A percentile compares a stretch with the other conserved stretches of the same genome.
phyloP scores from a whole-genome alignment of 352 stramenopile genomes.

The Pythium diclinum region DNA sequence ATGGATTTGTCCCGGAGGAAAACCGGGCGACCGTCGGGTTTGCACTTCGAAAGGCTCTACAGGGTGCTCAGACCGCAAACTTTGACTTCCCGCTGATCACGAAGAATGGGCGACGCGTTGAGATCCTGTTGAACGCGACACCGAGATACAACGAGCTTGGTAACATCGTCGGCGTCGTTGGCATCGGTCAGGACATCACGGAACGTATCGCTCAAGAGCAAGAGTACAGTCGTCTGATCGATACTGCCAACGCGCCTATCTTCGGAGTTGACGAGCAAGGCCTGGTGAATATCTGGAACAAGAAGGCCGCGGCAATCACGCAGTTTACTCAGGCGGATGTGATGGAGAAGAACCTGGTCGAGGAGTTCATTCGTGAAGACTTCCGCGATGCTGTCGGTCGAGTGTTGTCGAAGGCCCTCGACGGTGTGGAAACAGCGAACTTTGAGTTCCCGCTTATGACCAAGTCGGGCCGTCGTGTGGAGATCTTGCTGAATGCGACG shows the following conservation, averaged over 20 bases:
- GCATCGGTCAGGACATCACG: constrained; percentile 83
- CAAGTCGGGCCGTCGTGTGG: constrained; percentile 26
- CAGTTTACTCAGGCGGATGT: neutral
- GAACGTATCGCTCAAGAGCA: constrained; percentile 87
- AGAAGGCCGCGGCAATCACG: constrained; percentile 84
- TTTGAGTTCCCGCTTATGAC: constrained; percentile 80
- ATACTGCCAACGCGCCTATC: constrained; percentile 87
- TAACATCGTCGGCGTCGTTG: constrained; percentile 73
- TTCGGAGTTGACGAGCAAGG: constrained; percentile 82
- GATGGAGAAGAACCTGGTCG: constrained; percentile 1
- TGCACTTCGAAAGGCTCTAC: constrained; percentile 60
- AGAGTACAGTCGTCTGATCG: constrained; percentile 83
- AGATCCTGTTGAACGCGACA: constrained; percentile 79
- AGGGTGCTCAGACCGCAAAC: constrained; percentile 69
- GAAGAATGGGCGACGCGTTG: constrained; percentile 52
- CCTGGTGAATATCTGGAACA: constrained; percentile 88
- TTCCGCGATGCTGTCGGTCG: neutral
- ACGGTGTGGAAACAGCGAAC: constrained; percentile 51
- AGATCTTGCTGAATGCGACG: constrained; percentile 28
- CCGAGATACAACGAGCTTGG: constrained; percentile 65
- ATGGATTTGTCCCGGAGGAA: constrained; percentile 82
- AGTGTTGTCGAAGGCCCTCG: constrained; percentile 30
- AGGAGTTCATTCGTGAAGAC: neutral
- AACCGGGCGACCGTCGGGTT: constrained; percentile 51
- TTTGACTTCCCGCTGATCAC: constrained; percentile 84